Evolutionary conservation across 352 stramenopile species (phyloP), one percentile per base, ranked within the genome.

Genomic region (Phytophthora uliginosa): DNA sequence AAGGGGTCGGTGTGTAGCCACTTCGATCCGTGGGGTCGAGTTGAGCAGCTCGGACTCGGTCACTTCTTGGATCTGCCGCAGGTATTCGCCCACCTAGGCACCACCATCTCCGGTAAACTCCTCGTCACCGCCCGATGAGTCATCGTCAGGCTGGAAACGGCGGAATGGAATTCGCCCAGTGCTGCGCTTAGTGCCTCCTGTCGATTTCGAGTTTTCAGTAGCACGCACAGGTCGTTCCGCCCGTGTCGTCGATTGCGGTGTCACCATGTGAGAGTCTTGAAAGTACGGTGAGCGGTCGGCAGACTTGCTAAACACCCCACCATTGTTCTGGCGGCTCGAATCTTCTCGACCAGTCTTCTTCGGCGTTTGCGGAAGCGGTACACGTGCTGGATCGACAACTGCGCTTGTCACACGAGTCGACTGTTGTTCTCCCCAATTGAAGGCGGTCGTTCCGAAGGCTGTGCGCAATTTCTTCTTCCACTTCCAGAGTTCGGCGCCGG

Each of bases 231-330:
- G 28, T 7, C 28, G 52, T 4, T 22, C 28, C 7, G n/a, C 4
- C n/a, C 56, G 18, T 3, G 17, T 48, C 7, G 26, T 22, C 4
- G 59, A 24, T 7, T 18, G 28, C 26, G 59, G n/a, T 9, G 45
- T 55, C 22, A 58, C 17, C 59, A 66, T 57, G 47, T 58, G 59
- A 31, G 59, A 58, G 47, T n/a, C n/a, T n/a, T n/a, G n/a, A n/a
- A n/a, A n/a, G n/a, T n/a, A n/a, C n/a, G n/a, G n/a, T n/a, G n/a
- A n/a, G n/a, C n/a, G n/a, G n/a, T n/a, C n/a, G n/a, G n/a, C n/a
- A n/a, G n/a, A n/a, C n/a, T n/a, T n/a, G n/a, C n/a, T n/a, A n/a
- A n/a, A n/a, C n/a, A n/a, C n/a, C n/a, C n/a, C n/a, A 26, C 24
- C 24, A 26, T 2, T 26, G 1, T 2, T 26, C 24, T 26, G 24